Evolutionary conservation across 2,329 filamentous ascomycete genomes (phyloP), one percentile per base, ranked within the genome.

Genomic region (Fusarium lateritium): DNA sequence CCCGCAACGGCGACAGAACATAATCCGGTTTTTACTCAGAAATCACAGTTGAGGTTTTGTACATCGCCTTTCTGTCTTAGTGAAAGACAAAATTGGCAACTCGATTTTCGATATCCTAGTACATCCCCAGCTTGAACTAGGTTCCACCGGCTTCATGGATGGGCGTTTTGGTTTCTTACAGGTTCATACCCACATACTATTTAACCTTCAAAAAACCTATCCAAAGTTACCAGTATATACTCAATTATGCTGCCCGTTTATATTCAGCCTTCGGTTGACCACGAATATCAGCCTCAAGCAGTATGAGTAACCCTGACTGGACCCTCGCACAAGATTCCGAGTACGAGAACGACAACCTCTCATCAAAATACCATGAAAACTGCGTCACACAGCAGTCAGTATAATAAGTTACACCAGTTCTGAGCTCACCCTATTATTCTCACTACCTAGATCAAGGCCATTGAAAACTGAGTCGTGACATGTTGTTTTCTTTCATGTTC

Each of bases 1-100:
- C 66, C 66, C 44, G 47, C 66, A 62, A 56, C 39, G 19, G 39
- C 47, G 34, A 52, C 22, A 28, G 13, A 53, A 19, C 34, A 40
- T 33, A 24, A 34, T 44, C 38, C 43, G 26, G 22, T 46, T 31
- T 34, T 34, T 7, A 49, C 38, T 4, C 39, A 45, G 31, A 15
- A 24, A 31, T 36, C 43, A 17, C 13, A 15, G 21, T n/a, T 17
- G 24, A 26, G 22, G 11, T 28, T 22, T 15, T 34, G 6, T 14
- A 13, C 15, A 21, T 44, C 17, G 38, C 19, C 26, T 13, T 11
- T 7, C 40, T 33, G 19, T 22, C 21, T 50, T 8, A 6, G 9
- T 33, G 13, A 15, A 8, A 21, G 15, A n/a, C 21, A 14, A 24
- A 4, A 26, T 9, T 15, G 21, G 6, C 31, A 22, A 21, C 17